Conservation (phyloP, 2,329 filamentous ascomycete species). For the Oidium heveae region DNA sequence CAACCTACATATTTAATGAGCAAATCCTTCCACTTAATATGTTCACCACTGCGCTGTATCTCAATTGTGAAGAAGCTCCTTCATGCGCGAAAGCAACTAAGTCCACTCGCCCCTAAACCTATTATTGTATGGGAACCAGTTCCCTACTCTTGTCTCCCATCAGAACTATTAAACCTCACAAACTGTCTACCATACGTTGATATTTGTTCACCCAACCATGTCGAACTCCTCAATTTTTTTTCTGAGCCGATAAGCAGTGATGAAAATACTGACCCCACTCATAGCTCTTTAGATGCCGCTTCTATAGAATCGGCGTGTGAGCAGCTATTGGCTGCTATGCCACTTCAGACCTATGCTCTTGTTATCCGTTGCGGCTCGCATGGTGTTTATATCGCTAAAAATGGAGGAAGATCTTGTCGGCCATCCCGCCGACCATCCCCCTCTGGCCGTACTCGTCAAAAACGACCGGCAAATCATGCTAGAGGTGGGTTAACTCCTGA, state of each 20-base stretch:
- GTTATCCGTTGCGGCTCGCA: slow-evolving; percentile 47
- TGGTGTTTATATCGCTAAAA: slow-evolving; percentile 37
- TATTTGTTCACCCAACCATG: slow-evolving; percentile 56
- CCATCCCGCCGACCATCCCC: slow-evolving; percentile 4
- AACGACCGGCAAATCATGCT: slow-evolving; percentile 13
- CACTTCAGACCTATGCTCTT: slow-evolving; percentile 36
- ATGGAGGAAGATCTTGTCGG: slow-evolving; percentile 9
- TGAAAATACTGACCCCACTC: slow-evolving; percentile 4
- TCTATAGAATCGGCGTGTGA: slow-evolving; percentile 34
- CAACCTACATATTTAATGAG: slow-evolving; percentile 37
- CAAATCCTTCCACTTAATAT: slow-evolving; percentile 69
- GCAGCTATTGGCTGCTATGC: slow-evolving; percentile 36
- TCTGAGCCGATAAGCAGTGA: slow-evolving; percentile 22
- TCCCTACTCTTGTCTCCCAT: slow-evolving; percentile 59
- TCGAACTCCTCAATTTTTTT: slow-evolving; percentile 74
- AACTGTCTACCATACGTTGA: slow-evolving; percentile 36
- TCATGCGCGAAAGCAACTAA: slow-evolving; percentile 23
- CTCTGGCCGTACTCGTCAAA: slow-evolving; percentile 1
- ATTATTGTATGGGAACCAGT: slow-evolving; percentile 90
- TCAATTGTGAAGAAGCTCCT: slow-evolving; percentile 50
- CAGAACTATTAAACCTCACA: slow-evolving; percentile 37
- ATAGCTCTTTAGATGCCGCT: slow-evolving; percentile 21
- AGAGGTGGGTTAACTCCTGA: slow-evolving; percentile 30
- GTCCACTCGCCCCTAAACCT: slow-evolving; percentile 23
- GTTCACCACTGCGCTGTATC: slow-evolving; percentile 52